Base-by-base conservation (phyloP, 2,329 filamentous ascomycete genomes). In the Periconia digitata region DNA sequence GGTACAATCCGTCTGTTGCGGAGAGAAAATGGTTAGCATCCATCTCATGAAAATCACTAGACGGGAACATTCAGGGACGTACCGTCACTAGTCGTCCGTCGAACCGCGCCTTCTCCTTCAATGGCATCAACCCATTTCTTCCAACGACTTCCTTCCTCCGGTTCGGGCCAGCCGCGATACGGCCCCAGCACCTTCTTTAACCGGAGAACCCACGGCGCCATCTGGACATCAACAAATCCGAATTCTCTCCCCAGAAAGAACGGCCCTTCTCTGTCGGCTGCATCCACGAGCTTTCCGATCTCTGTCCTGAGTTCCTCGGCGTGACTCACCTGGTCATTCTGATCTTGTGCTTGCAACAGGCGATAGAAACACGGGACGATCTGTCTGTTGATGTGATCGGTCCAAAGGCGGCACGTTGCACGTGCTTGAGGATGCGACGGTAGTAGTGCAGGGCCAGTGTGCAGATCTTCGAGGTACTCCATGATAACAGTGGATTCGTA, bases 391-490 rank as follows among this genome's bases (percentile, higher is more conserved):
- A 90, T 85, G 74, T 94, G 89, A 56, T 92, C 87, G 21, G 84
- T 80, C 90, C 90, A 95, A 8, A 94, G 72, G 37, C 90, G 83
- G 49, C 84, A 90, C 47, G 87, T 83, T 2, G 91, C 90, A 56
- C 85, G 84, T 13, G 84, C 70, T 60, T 86, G 85, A 1, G 87
- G 77, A 61, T 86, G 80, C 0, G 77, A 74, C 1, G 89, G 89
- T 22, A 91, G 76, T 7, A 95, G 74, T 6, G 82, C 71, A 4
- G 79, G 74, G 1, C 82, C 82, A 21, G 77, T 69, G 24, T 82
- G 76, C 22, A 90, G 72, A 60, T 95, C 91, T 63, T 95, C 90
- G 29, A 94, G 79, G 83, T 95, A 95, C 85, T 95, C 90, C 67
- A 95, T 79, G 59, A 95, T 80, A 3, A 95, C 86, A 1, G 83